Conservation (phyloP, 1,284 basidiomycete genomes). For the Puccinia novopanici region DNA sequence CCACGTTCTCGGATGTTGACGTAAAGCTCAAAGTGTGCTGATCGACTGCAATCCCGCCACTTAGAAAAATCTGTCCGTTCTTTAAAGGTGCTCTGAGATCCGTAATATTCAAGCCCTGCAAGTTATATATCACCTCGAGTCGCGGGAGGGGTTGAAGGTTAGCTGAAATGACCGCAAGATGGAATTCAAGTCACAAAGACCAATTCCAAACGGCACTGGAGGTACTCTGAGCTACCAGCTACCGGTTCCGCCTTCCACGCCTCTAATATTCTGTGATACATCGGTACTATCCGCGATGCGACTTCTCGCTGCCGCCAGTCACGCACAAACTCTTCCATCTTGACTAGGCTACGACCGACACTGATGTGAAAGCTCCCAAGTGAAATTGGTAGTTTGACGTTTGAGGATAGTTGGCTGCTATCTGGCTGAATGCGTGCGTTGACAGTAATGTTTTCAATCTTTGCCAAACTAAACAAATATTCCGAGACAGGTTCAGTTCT, state of each 20-base stretch:
- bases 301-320: constrained; percentile 30
- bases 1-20: constrained; percentile 26
- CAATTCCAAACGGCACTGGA: constrained; percentile 19
- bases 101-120: constrained; percentile 23
- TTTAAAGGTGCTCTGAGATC: constrained; percentile 17
- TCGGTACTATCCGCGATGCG: constrained; percentile 30
- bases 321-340: constrained; percentile 39
- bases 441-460: constrained; percentile 6
- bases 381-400: neutral
- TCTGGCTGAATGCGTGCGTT: constrained; percentile 17
- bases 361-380: constrained; percentile 8
- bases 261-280: constrained; percentile 34
- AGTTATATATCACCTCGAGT: constrained; percentile 29
- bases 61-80: neutral
- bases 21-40: constrained; percentile 43
- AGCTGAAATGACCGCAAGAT: constrained; percentile 15
- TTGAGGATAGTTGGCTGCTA: neutral
- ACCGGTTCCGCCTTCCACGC: constrained; percentile 27
- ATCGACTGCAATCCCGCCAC: constrained; percentile 20
- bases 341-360: constrained; percentile 39
- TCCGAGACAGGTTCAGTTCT: constrained; percentile 3
- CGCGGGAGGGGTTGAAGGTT: constrained; percentile 38
- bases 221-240: neutral
- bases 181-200: constrained; percentile 18
- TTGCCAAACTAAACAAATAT: constrained; percentile 30